A percentile compares a stretch with the other conserved stretches of the same genome.
phyloP scores from a whole-genome alignment of 495 filamentous ascomycete species.

The Daldinia caldariorum region DNA sequence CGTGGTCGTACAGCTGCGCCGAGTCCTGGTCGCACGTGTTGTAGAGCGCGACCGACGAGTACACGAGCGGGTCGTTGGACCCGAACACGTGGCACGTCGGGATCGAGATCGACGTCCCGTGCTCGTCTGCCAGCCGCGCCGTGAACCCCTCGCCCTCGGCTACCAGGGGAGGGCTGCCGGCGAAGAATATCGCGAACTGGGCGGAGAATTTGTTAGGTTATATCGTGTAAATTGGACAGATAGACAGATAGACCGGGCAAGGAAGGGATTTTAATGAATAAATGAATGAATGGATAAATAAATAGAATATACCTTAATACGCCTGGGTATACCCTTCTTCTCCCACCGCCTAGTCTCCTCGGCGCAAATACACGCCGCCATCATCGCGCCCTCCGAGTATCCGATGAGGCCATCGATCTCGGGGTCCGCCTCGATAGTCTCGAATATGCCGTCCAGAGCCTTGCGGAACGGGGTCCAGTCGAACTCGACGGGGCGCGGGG shows the following conservation, averaged over 20 bases:
- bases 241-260: not conserved
- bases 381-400: constrained; percentile 64
- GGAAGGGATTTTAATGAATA: not conserved
- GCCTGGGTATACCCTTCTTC: constrained; percentile 50
- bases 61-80: constrained; percentile 64
- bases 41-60: constrained; percentile 63
- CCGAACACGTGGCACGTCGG: constrained; percentile 68
- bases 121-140: constrained; percentile 56
- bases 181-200: constrained; percentile 63
- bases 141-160: constrained; percentile 51
- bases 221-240: too few species aligned
- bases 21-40: constrained; percentile 64
- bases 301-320: constrained; percentile 54
- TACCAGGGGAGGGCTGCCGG: constrained; percentile 63
- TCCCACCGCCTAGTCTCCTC: constrained; percentile 57
- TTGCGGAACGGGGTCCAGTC: constrained; percentile 45
- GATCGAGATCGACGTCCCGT: constrained; percentile 57
- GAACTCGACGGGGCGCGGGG: constrained; percentile 40
- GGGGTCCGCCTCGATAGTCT: constrained; percentile 50
- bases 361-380: constrained; percentile 60
- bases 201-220: not conserved
- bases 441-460: constrained; percentile 49
- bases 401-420: constrained; percentile 61
- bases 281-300: too few species aligned
- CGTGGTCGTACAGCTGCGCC: constrained; percentile 66